phyloP scores from a whole-genome alignment of 2,329 filamentous ascomycete species.

The Colletotrichum incanum region DNA sequence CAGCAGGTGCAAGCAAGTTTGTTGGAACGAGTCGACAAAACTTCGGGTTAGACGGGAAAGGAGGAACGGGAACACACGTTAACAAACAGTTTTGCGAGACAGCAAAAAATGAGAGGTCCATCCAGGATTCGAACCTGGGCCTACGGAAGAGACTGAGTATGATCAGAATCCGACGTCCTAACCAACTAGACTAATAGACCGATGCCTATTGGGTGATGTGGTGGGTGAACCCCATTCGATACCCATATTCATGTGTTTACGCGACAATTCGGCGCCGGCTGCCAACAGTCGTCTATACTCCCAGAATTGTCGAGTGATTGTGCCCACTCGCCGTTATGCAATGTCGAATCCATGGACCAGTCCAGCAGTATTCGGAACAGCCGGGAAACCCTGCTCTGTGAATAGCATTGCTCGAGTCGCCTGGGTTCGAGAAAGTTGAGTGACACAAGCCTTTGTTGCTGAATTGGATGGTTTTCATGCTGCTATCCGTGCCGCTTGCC shows the following conservation, averaged over 20 bases:
- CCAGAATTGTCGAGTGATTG: background rate
- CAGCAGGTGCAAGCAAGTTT: background rate
- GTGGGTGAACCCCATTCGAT: rapidly evolving
- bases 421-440: background rate
- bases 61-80: too few relatives aligned
- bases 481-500: constrained; percentile 8
- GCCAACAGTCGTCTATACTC: background rate
- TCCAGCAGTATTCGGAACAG: background rate
- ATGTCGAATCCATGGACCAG: too few relatives aligned
- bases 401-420: background rate
- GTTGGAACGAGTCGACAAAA: constrained; percentile 18
- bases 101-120: constrained; percentile 33
- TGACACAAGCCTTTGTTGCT: background rate
- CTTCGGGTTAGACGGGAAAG: too few relatives aligned
- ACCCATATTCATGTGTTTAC: background rate
- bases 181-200: constrained; percentile 45
- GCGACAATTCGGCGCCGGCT: background rate
- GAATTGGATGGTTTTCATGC: constrained; percentile 4
- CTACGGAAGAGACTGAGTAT: constrained; percentile 32
- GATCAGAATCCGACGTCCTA: constrained; percentile 44
- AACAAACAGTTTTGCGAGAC: too few relatives aligned
- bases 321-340: background rate
- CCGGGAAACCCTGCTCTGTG: background rate
- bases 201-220: background rate
- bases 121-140: constrained; percentile 44